These are phyloP conservation scores for Vaccinium macrocarpon DNA, from an alignment of 148 eudicot genomes.

Conservation along the genomic window DNA sequence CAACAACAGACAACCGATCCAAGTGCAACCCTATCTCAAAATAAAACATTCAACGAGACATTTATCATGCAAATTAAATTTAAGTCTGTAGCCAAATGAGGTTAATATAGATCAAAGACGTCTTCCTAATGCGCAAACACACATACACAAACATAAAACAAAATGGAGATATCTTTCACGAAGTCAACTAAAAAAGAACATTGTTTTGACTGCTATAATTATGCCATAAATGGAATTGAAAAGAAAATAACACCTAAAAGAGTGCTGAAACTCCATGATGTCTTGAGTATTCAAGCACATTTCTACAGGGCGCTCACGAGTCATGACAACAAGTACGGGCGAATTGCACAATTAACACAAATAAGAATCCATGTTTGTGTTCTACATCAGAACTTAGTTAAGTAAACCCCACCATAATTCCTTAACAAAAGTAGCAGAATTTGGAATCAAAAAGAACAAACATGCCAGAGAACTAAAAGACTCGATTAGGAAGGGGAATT, in stretches of 20 bases:
- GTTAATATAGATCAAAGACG: neutral
- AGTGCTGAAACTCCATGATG: neutral
- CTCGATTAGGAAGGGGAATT: neutral
- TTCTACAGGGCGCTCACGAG: neutral
- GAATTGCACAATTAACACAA: neutral
- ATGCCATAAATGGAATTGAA: neutral
- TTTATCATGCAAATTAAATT: neutral
- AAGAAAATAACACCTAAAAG: neutral
- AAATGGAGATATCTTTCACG: neutral
- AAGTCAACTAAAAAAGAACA: neutral
- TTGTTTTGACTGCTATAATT: neutral
- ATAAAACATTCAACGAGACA: neutral
- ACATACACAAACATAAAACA: neutral
- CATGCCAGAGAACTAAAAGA: neutral
- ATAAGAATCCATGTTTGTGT: neutral
- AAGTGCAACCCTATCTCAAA: neutral
- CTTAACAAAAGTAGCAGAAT: neutral
- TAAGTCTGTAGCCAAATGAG: neutral
- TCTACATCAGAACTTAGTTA: neutral
- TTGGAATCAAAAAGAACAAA: neutral
- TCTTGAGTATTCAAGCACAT: neutral
- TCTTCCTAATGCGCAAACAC: neutral
- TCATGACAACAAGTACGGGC: conserved; percentile 2
- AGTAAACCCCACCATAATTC: neutral
- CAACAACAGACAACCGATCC: neutral